These are phyloP conservation scores for Silybum marianum DNA, from an alignment of 129 eudicot genomes.

Conservation along the genomic window DNA sequence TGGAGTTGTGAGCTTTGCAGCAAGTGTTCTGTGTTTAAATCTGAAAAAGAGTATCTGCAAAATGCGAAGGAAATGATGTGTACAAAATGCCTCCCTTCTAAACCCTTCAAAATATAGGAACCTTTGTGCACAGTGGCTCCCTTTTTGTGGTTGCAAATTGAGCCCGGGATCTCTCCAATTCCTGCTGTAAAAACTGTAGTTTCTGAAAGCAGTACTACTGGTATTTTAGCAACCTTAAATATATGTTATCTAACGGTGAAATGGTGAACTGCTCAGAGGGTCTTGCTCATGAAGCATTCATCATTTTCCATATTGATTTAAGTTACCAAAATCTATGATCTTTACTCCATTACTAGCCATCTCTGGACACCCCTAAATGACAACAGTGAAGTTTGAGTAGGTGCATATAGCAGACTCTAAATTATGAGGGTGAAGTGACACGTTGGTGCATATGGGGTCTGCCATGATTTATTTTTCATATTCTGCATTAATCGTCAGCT, in stretches of 20 bases:
- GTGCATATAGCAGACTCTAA: not conserved
- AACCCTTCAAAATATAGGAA: not conserved
- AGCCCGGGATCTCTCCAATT: not conserved
- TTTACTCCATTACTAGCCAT: not conserved
- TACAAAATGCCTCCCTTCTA: not conserved
- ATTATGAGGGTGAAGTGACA: not conserved
- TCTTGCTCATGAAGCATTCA: not conserved
- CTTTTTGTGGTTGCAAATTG: not conserved
- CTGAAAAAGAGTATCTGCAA: not conserved
- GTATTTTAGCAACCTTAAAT: not conserved
- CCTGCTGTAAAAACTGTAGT: not conserved
- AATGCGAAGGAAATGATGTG: not conserved
- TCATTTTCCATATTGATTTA: not conserved
- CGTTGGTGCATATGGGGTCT: not conserved
- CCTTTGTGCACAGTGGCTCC: not conserved
- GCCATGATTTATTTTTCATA: not conserved
- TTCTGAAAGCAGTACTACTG: not conserved
- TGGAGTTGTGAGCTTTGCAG: not conserved
- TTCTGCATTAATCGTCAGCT: not conserved
- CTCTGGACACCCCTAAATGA: not conserved
- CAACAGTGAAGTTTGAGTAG: not conserved
- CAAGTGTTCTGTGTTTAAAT: not conserved
- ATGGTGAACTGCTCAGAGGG: not conserved
- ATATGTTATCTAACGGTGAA: not conserved
- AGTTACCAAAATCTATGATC: not conserved